Evolutionary conservation across 2,329 filamentous ascomycete genomes (phyloP).

Genomic region (Colletotrichum horii): DNA sequence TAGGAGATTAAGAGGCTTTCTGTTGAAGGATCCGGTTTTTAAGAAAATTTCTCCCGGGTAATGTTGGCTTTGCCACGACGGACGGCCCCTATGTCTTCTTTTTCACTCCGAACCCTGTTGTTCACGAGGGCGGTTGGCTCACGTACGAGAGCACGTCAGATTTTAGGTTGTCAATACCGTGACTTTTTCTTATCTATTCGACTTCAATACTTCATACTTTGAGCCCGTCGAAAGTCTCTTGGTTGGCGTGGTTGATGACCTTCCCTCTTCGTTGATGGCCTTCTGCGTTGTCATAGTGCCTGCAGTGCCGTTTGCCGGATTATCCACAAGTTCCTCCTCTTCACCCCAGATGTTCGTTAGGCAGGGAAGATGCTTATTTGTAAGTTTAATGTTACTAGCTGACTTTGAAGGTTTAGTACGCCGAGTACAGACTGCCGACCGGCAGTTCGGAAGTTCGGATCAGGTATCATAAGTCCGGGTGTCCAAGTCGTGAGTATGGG

Average conservation of each 20-base stretch:
- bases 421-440: not conserved
- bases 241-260: fast-evolving
- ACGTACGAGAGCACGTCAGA: not conserved
- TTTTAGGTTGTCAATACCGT: not conserved
- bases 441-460: not conserved
- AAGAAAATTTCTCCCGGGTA: not conserved
- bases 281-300: not conserved
- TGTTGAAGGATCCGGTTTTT: not conserved
- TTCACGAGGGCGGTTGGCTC: not conserved
- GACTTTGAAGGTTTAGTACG: not conserved
- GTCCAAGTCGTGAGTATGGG: not conserved
- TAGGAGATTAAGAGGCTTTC: not conserved
- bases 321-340: not conserved
- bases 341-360: not conserved
- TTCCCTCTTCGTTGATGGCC: not conserved
- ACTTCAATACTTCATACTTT: not conserved
- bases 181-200: not conserved
- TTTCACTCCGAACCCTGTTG: not conserved
- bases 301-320: not conserved
- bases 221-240: not conserved
- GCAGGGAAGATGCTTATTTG: not conserved
- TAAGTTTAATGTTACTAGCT: not conserved
- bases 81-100: fast-evolving
- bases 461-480: not conserved
- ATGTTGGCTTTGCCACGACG: not conserved